Evolutionary conservation across 768 basidiomycete species (phyloP), one percentile per base, ranked within the genome.

Genomic region (Hericium erinaceus): DNA sequence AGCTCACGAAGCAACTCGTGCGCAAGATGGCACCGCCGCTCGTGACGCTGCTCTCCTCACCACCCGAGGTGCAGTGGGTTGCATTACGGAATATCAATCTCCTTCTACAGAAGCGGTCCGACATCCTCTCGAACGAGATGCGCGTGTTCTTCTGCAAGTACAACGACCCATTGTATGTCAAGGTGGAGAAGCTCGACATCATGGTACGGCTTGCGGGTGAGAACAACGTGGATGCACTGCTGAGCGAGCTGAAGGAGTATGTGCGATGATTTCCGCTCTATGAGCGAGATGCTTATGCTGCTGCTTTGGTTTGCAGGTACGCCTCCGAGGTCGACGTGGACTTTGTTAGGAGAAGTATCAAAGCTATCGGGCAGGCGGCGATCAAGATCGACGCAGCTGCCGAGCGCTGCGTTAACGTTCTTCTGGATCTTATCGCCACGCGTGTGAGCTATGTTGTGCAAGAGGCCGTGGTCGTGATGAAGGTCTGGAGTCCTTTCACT

Each of bases 61-160:
- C 94, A 3, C 94, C 95, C 0, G 97, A 99, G 67, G 91, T 98
- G 0, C 97, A 99, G 72, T 99, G 95, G 94, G 95, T 98, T 52
- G 93, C 94, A 0, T 75, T 99, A 54, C 84, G 97, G 28, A 98
- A 98, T 67, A 93, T 98, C 75, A 98, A 98, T 66, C 82, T 99
- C 28, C 79, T 99, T 26, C 82, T 99, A 2, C 95, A 99, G 72
- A 95, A 95, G 67, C 85, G 92, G 4, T 74, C 92, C 2, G 93
- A 94, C 61, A 78, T 97, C 58, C 81, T 99, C 9, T 82, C 87
- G 7, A 97, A 90, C 71, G 95, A 99, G 71, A 95, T 99, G 92
- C 82, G 95, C 48, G 97, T 99, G 18, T 99, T 99, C 71, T 99
- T 98, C 78, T 98, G 95, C 84, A 99, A 99, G 72, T 98, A 99